Evolutionary conservation across 371 early-diverging fungal species (phyloP).

Genomic region (Rhizopus sp.): DNA sequence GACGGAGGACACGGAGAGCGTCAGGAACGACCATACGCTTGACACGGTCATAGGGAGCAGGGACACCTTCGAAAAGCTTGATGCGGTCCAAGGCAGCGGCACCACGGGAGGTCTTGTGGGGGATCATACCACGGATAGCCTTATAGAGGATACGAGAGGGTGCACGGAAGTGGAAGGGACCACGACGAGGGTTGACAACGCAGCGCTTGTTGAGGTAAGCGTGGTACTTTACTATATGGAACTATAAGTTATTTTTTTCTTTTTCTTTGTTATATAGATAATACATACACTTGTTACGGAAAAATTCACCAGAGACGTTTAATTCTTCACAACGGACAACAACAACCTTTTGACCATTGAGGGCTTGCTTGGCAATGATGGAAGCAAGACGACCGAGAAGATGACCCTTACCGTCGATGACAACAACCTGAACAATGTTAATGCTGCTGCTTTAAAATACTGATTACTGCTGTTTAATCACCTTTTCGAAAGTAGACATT

Average conservation of each 20-base stretch:
- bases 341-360: conserved; percentile 96
- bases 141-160: conserved; percentile 98
- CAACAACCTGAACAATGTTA: conserved; percentile 74
- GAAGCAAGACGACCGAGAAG: conserved; percentile 98
- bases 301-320: conserved; percentile 97
- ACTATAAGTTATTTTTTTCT: background rate
- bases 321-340: conserved; percentile 98
- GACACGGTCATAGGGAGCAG: conserved; percentile 94
- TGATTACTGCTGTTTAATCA: background rate
- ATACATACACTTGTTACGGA: conserved; percentile 95
- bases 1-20: conserved; percentile 94
- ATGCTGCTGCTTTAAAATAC: background rate
- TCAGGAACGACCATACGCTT: conserved; percentile 97
- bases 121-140: conserved; percentile 98
- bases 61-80: conserved; percentile 98
- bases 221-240: conserved; percentile 84
- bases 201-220: conserved; percentile 98
- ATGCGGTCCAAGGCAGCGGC: conserved; percentile 95
- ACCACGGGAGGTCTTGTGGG: conserved; percentile 98
- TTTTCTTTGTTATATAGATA: no score
- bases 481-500: conserved; percentile 22
- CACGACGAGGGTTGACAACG: conserved; percentile 95
- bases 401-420: conserved; percentile 99
- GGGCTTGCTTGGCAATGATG: conserved; percentile 97
- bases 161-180: conserved; percentile 99